Percentiles rank a stretch among this genome's conserved stretches.
Evolutionary conservation across 2,329 filamentous ascomycete species (phyloP).

Genomic region (Aspergillus pseudoterreus): DNA sequence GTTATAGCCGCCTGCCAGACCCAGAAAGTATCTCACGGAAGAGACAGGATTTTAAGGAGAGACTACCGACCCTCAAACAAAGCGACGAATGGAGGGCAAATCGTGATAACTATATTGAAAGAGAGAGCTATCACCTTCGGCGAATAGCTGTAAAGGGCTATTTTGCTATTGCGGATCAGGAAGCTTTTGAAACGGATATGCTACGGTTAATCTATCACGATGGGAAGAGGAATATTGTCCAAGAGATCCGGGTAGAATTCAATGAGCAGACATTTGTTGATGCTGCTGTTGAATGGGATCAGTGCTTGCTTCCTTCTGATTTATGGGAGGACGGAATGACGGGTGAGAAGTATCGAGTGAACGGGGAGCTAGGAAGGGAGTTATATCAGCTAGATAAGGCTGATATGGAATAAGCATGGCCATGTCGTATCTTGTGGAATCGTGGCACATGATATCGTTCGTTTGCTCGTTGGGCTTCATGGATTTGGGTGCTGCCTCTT

Average conservation of each 20-base stretch:
- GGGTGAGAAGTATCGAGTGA: slow-evolving; percentile 1
- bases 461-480: too few species aligned
- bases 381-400: neutral
- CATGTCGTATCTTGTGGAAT: too few species aligned
- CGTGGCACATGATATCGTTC: too few species aligned
- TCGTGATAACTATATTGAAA: neutral
- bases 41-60: neutral
- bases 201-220: too few species aligned
- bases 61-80: neutral
- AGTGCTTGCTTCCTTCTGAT: neutral
- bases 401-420: neutral
- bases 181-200: too few species aligned
- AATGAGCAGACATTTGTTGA: neutral
- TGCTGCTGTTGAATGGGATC: neutral
- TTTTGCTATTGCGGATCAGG: neutral
- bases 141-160: neutral
- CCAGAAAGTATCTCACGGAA: too few species aligned
- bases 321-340: slow-evolving; percentile 3
- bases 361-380: neutral
- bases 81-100: neutral
- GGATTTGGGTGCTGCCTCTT: too few species aligned
- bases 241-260: neutral
- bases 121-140: neutral
- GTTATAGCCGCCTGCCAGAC: too few species aligned
- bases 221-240: too few species aligned